phyloP scores from a whole-genome alignment of 306 rosid genomes.

The Quercus cerris region DNA sequence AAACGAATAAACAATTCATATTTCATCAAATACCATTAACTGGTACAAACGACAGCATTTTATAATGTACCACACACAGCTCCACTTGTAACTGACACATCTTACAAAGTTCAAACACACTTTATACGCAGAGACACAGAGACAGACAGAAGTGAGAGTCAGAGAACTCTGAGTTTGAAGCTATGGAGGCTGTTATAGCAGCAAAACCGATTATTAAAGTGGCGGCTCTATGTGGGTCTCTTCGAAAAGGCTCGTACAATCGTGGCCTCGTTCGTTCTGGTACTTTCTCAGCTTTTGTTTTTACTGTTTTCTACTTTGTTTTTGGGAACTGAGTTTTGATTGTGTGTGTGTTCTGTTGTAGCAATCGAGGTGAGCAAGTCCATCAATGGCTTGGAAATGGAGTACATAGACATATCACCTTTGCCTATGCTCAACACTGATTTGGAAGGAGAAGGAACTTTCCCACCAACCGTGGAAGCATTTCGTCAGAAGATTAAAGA shows the following conservation, averaged over 20 bases:
- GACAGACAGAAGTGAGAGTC: background rate
- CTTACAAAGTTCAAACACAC: too few species aligned
- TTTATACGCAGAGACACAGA: background rate
- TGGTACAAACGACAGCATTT: too few species aligned
- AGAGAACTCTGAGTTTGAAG: background rate
- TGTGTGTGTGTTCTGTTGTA: background rate
- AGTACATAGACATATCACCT: conserved; percentile 54
- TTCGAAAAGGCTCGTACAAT: conserved; percentile 55
- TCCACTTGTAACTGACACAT: too few species aligned
- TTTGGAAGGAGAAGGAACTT: conserved; percentile 51
- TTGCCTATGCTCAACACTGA: conserved; percentile 73
- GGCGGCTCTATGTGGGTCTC: conserved; percentile 63
- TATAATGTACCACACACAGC: too few species aligned
- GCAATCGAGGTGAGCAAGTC: conserved; percentile 58
- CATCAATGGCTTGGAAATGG: conserved; percentile 50
- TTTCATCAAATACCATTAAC: too few species aligned
- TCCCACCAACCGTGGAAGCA: conserved; percentile 53
- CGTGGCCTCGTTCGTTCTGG: conserved; percentile 67
- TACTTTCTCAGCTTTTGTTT: background rate
- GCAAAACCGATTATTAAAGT: conserved; percentile 38
- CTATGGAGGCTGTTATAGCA: conserved; percentile 21
- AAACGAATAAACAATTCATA: too few species aligned
- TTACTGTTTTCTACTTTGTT: background rate
- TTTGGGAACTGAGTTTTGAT: background rate
- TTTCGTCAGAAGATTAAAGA: conserved; percentile 58